A percentile compares a stretch with the other conserved stretches of the same genome.
Conservation (phyloP, 179 eudicot species). For the Heliamphora pulchella region DNA sequence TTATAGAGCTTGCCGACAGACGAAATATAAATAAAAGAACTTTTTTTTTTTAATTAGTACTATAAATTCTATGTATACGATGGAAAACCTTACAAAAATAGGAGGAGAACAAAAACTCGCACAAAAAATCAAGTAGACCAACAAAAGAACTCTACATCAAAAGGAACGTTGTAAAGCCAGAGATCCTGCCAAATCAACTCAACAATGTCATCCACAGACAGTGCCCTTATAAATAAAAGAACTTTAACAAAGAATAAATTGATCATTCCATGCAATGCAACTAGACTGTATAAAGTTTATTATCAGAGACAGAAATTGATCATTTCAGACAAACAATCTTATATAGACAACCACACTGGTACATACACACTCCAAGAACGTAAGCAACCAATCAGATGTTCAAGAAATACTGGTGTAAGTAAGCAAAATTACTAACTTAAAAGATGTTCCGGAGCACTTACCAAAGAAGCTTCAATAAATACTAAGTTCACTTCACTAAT, state of each 20-base stretch:
- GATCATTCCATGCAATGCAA: neutral
- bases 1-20: neutral
- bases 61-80: too few species aligned
- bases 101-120: too few species aligned
- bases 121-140: too few species aligned
- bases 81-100: too few species aligned
- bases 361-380: neutral
- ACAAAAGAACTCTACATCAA: too few species aligned
- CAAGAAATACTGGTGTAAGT: neutral
- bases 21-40: neutral
- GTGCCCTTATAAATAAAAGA: too few species aligned
- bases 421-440: neutral
- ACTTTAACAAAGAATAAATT: neutral
- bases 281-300: neutral
- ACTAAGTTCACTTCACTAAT: neutral
- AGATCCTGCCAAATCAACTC: too few species aligned
- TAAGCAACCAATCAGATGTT: neutral
- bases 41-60: too few species aligned
- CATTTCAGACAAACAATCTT: slow-evolving; percentile 1
- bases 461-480: slow-evolving; percentile 5
- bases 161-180: too few species aligned
- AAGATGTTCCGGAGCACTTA: slow-evolving; percentile 3
- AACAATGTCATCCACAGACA: too few species aligned
- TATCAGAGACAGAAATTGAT: neutral
- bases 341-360: neutral